Base-by-base conservation (phyloP, 116 monocot species). In the Thalassia testudinum region DNA sequence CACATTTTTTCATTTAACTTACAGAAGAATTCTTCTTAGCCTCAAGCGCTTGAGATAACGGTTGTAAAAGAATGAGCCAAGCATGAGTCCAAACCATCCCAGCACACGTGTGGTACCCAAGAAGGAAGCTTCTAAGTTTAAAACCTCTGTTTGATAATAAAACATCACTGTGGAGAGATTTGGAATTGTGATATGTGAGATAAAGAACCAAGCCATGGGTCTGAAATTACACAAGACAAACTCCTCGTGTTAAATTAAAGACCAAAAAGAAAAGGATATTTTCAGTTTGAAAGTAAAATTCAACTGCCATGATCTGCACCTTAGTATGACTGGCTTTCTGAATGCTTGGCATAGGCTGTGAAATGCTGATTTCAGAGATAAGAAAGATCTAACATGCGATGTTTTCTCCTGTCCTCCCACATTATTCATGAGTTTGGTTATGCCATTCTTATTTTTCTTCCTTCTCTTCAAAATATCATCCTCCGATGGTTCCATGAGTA, bases 181-280 rank as follows among this genome's bases (percentile, higher is more conserved):
- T 69, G 88, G 88, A 59, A 83, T 62, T 57, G 76, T 49, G 37
- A 79, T 56, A 62, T 79, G 71, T 24, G 88, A 69, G 52, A 82
- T 51, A 62, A 88, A 83, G 74, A 88, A 88, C 88, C 88, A 88
- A 27, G 76, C 74, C 79, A 88, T 88, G 19, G 88, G 88, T 63
- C 88, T 88, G 72, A 21, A 53, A 42, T 51, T 65, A 17, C 1
- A 34, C 3, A 34, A 34, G 6, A 34, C 30, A 1, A 1, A 45
- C 3, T 7, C 45, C 2, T 5, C 15, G 45, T 6, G 7, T 49
- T 44, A 58, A 47, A 38, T 16, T 25, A 10, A 7, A 50, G 11
- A 50, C 19, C 24, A 56, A 10, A 58, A 18, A 37, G 19, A 24
- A 43, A 18, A 30, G 1, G 22, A 20, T 45, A 45, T 40, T 14